These are phyloP conservation scores for Pichia cactophila DNA, from an alignment of 1,139 yeast genomes.

Conservation along the genomic window DNA sequence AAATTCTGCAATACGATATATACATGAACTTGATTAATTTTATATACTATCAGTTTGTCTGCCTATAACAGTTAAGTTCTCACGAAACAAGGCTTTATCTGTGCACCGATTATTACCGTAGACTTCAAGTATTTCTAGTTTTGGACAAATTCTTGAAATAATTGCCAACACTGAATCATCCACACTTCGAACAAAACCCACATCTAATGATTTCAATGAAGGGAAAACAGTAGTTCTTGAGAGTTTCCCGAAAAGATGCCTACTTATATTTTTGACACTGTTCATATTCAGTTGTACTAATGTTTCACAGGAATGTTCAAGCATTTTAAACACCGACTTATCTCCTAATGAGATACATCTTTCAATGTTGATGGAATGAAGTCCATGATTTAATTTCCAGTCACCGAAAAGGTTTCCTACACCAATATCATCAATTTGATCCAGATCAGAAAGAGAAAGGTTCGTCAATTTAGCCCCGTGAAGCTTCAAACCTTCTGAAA, in stretches of 20 bases:
- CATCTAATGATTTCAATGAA: slow-evolving; percentile 54
- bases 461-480: slow-evolving; percentile 48
- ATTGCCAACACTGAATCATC: slow-evolving; percentile 55
- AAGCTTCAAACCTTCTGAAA: slow-evolving; percentile 51
- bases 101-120: slow-evolving; percentile 74
- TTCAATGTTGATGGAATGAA: slow-evolving; percentile 53
- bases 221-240: slow-evolving; percentile 40
- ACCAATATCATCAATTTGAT: slow-evolving; percentile 61
- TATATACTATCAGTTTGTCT: slow-evolving; percentile 60
- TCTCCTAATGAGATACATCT: slow-evolving; percentile 65
- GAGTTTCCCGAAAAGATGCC: slow-evolving; percentile 37
- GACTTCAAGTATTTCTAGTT: slow-evolving; percentile 60
- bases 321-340: slow-evolving; percentile 48
- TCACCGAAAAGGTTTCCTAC: slow-evolving; percentile 47
- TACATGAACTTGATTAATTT: slow-evolving; percentile 18
- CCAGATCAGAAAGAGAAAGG: slow-evolving; percentile 47
- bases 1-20: slow-evolving; percentile 17
- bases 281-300: slow-evolving; percentile 64
- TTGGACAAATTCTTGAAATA: slow-evolving; percentile 50
- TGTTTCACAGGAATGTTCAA: slow-evolving; percentile 59
- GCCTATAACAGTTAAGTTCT: slow-evolving; percentile 62
- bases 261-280: slow-evolving; percentile 55
- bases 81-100: slow-evolving; percentile 41
- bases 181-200: slow-evolving; percentile 69
- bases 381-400: slow-evolving; percentile 49